Evolutionary conservation across 1,284 basidiomycete genomes (phyloP), one percentile per base, ranked within the genome.

Genomic region (Pseudomicrostroma phylloplanum): DNA sequence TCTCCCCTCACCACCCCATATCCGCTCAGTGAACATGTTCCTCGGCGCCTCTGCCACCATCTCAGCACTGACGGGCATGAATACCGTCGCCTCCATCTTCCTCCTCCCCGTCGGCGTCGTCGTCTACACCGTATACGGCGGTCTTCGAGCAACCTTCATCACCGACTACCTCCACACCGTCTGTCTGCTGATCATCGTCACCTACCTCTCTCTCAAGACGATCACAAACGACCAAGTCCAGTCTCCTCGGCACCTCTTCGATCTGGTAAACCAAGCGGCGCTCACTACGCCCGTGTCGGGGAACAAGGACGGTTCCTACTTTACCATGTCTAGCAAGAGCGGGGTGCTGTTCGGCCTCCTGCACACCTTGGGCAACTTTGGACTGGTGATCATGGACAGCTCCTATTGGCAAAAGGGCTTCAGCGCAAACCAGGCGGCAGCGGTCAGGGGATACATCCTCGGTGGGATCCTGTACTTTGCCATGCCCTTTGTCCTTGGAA

Each of bases 351-450:
- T 76, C 42, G 73, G 71, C 9, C 68, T 72, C 40, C 42, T 76
- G 25, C 73, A 76, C 53, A 74, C 73, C 7, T 58, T 76, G 0
- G 70, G 72, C 11, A 76, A 76, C 42, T 71, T 73, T 58, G 74
- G 73, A 1, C 65, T 76, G 1, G 74, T 76, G 7, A 63, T 71
- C 6, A 67, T 75, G 67, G 74, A 77, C 51, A 58, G 55, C 0
- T 60, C 53, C 1, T 75, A 73, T 57, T 74, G 74, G 74, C 74
- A 77, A 40, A 75, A 77, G 56, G 73, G 67, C 1, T 76, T 74
- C 59, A 65, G 63, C 1, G 73, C 71, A 1, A 65, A 73, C 56
- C 59, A 67, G 21, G 65, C 70, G 0, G 73, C 71, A 6, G 74
- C 73, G 2, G 69, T 72, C 8, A 70, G 70, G 1, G 74, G 73